Conservation (phyloP, 495 filamentous ascomycete species). For the Bacidia rubella region DNA sequence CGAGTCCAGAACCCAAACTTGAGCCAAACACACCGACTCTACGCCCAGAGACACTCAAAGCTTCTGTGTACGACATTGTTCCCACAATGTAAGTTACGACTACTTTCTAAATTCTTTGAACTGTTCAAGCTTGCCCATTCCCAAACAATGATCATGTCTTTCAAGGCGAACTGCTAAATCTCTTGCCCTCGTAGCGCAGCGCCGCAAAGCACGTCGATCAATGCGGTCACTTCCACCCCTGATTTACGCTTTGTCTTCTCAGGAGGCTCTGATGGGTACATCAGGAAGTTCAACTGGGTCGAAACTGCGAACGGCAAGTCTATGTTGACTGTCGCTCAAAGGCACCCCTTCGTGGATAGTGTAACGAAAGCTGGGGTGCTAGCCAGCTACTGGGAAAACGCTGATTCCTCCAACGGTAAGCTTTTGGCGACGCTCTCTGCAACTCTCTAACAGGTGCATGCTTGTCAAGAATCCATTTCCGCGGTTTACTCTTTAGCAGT, state of each 20-base stretch:
- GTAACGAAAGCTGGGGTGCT: conserved; percentile 87
- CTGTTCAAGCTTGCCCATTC: neutral
- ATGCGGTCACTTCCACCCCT: conserved; percentile 78
- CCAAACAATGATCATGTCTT: neutral
- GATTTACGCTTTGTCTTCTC: conserved; percentile 95
- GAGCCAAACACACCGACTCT: conserved; percentile 39
- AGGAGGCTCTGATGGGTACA: conserved; percentile 86
- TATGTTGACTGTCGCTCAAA: conserved; percentile 86
- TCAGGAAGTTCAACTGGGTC: conserved; percentile 89
- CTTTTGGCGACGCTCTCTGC: neutral
- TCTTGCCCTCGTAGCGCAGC: conserved; percentile 39
- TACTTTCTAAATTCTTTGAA: neutral
- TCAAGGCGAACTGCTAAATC: neutral
- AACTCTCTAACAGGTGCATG: neutral
- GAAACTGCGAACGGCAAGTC: conserved; percentile 91
- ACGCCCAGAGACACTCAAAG: conserved; percentile 67
- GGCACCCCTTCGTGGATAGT: conserved; percentile 94
- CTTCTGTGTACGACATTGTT: conserved; percentile 85
- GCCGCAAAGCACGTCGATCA: conserved; percentile 90
- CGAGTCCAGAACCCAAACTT: neutral
- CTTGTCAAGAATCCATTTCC: conserved; percentile 37
- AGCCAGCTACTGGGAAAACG: conserved; percentile 94
- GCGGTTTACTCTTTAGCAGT: conserved; percentile 90
- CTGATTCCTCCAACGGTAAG: conserved; percentile 34
- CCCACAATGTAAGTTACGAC: conserved; percentile 51